Evolutionary conservation across 1,284 basidiomycete species (phyloP), one percentile per base, ranked within the genome.

Genomic region (Ceratobasidium papillatum): DNA sequence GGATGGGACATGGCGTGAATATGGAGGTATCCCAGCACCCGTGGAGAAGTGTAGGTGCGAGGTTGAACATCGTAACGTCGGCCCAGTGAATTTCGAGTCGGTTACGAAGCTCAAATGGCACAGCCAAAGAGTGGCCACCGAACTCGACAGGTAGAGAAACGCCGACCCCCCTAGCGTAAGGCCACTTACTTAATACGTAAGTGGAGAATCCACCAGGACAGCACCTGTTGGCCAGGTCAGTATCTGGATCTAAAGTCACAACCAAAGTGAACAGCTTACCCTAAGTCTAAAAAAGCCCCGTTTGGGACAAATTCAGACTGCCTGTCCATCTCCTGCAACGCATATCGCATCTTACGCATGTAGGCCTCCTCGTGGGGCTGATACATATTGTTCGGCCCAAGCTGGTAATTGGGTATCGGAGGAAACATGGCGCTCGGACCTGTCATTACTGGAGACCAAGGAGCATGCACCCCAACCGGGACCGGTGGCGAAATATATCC

Each of bases 171-270:
- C 54, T 32, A 2, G 75, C 66, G 17, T 34, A 38, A 8, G 52
- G 66, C 41, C 61, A 71, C 47, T 72, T 75, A 22, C 61, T 63
- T 32, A 75, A 25, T 7, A 75, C 54, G 22, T 72, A 75, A 8
- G 65, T 75, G 0, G 68, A 56, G 43, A 71, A 75, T 3, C 75
- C 75, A 7, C 75, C 75, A n/a, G 75, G 75, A 25, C 66, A 68
- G 32, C 75, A 75, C 4, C 75, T 75, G 30, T 30, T 9, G 17
- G 22, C 17, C 22, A 7, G 9, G 17, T 64, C 27, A 58, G 74
- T 11, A 32, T 9, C 41, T 32, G 1, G 32, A 62, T n/a, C 3
- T 62, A n/a, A 12, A 32, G n/a, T n/a, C 30, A n/a, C 17, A 32
- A 25, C 22, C n/a, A 19, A 12, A 0, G 9, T 1, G 19, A 32